Base-by-base conservation (phyloP, 495 filamentous ascomycete species). In the Parathielavia hyrcaniae region DNA sequence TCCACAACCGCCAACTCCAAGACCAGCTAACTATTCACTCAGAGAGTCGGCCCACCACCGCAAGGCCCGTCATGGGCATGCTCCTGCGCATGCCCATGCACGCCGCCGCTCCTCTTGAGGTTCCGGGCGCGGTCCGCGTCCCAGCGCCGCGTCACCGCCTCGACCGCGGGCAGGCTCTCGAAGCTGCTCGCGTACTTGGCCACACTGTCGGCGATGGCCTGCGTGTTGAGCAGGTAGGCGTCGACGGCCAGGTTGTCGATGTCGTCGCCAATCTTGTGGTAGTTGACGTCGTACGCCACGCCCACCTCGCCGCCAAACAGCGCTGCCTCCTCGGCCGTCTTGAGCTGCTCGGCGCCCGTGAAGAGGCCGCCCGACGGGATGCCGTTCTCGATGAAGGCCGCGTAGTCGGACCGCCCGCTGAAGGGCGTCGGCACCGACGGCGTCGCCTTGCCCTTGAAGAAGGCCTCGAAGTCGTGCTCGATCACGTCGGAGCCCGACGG, bases 331-430 rank as follows among this genome's bases (percentile, higher is more conserved):
- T 72, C 77, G 16, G 71, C 74, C 1, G 84, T 88, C 75, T 86
- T 89, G 64, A 80, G 46, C 8, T 69, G 78, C 64, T 89, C 86
- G 11, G 87, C 85, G 23, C 86, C 86, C 19, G 86, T 86, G 69
- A 85, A 86, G 22, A 87, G 66, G 6, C 86, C 87, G 43, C 86
- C 86, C 11, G 74, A 73, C 0, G 86, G 80, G 45, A 89, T 81
- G 40, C 83, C 82, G 16, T 70, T 75, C 30, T 81, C 78, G 36
- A 86, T 77, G 68, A 90, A 89, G 0, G 85, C 79, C 16, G 75
- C 79, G 65, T 90, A 88, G 70, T 90, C 86, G 50, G 79, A 83
- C 36, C 85, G 82, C 20, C 83, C 85, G 64, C 76, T 70, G 59
- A 89, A 88, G 48, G 65, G 77, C 20, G 82, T 80, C 0, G 81